Evolutionary conservation across 1,284 basidiomycete species (phyloP), one percentile per base, ranked within the genome.

Genomic region (Neonothopanus nambi): DNA sequence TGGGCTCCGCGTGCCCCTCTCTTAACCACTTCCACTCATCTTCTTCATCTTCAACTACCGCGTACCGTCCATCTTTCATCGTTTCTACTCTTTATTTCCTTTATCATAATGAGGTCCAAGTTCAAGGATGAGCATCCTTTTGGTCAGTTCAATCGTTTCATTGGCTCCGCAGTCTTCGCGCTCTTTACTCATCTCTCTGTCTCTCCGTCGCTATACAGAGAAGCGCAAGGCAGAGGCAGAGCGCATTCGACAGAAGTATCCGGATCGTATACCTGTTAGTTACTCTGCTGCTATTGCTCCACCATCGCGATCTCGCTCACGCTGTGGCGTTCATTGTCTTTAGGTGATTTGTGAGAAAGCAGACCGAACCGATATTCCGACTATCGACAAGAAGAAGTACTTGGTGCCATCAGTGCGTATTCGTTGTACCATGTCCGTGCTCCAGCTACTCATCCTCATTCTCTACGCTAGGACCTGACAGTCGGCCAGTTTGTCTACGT

Each of bases 351-450:
- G 97, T 76, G 97, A 99, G 84, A 98, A 98, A 79, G 96, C 95
- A 50, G 96, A 99, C 78, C 87, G 93, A 69, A 97, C 95, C 54
- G 97, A 99, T 74, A 98, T 99, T 68, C 94, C 95, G 0, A 96
- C 95, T 18, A 98, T 99, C 67, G 97, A 99, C 82, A 99, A 99
- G 92, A 99, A 99, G 91, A 99, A 99, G 81, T 99, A 99, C 66
- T 81, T 99, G 43, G 97, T 99, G 3, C 97, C 97, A 50, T 96
- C 95, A 50, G 93, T 95, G 66, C 62, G 85, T 70, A 7, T 21
- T 30, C 24, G 30, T 47, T 40, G 3, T 28, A 12, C 17, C 40
- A 15, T 15, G 5, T 18, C n/a, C 26, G 21, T 41, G 18, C 30
- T n/a, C n/a, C 39, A 17, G 7, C 35, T 35, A 13, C 51, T 44